Evolutionary conservation across 352 stramenopile genomes (phyloP), one percentile per base, ranked within the genome.

Genomic region (Pythium grandisporangium): DNA sequence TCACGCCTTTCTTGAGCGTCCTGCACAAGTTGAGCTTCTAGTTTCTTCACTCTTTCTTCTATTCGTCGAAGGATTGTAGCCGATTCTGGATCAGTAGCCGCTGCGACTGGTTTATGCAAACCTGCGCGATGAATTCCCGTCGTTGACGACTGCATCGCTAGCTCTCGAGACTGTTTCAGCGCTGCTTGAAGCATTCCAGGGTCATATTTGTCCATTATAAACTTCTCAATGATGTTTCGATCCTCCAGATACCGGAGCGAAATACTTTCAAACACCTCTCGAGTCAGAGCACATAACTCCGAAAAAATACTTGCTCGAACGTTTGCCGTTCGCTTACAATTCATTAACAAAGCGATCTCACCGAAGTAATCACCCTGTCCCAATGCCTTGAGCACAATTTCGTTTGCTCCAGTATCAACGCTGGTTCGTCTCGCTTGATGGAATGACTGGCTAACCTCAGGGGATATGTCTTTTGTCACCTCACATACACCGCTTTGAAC

Each of bases 121-220:
- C n/a, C n/a, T n/a, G n/a, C n/a, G n/a, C n/a, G n/a, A n/a, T n/a
- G n/a, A n/a, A n/a, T n/a, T n/a, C n/a, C n/a, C n/a, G n/a, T n/a
- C n/a, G n/a, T n/a, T n/a, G 50, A 37, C 0, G 53, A 50, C 1
- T 69, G 68, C 58, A 82, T 77, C 32, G 68, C 70, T 3, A 87
- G 53, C 22, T 84, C 70, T 17, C 83, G 68, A 0, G 70, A 83
- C 51, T 86, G 74, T 41, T 84, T 83, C 63, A 90, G 72, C 7
- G 74, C 71, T 6, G 72, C 71, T 37, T 84, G 67, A 1, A 90
- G 49, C 70, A 90, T 86, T 0, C 53, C 46, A 1, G 74, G 71
- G 29, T 90, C 73, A 53, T 90, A 88, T 44, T 85, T 86, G 58
- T 88, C 68, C 61, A 87, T 86, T 51, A 90, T 90, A 45, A 88